phyloP scores from a whole-genome alignment of 768 basidiomycete species.

The Phanerochaete carnosa region DNA sequence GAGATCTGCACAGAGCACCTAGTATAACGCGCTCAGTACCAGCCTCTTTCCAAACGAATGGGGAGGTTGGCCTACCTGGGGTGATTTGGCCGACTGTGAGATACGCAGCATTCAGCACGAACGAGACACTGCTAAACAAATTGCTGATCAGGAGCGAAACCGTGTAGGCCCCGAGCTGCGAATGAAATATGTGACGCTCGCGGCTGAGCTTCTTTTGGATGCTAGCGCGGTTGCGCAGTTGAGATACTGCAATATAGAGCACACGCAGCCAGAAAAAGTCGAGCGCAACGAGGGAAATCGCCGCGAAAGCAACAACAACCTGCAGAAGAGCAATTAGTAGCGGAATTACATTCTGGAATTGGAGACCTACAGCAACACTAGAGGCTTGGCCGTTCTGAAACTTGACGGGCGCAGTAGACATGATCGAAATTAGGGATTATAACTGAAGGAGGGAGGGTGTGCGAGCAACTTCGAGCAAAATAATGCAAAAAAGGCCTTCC shows the following conservation, averaged over 20 bases:
- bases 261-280: slow-evolving; percentile 46
- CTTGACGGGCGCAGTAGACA: slow-evolving; percentile 23
- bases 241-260: slow-evolving; percentile 40
- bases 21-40: background rate
- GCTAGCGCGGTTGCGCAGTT: slow-evolving; percentile 17
- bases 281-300: slow-evolving; percentile 52
- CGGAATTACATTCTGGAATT: background rate
- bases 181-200: slow-evolving; percentile 62
- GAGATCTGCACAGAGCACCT: slow-evolving; percentile 52
- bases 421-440: slow-evolving; percentile 22
- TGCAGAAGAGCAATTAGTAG: slow-evolving; percentile 11
- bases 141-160: slow-evolving; percentile 60
- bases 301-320: slow-evolving; percentile 50
- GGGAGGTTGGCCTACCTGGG: slow-evolving; percentile 37
- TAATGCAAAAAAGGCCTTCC: slow-evolving; percentile 12
- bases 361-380: slow-evolving; percentile 21
- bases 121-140: slow-evolving; percentile 48
- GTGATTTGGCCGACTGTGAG: slow-evolving; percentile 39
- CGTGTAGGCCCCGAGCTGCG: slow-evolving; percentile 70
- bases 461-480: slow-evolving; percentile 1
- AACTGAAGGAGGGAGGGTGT: slow-evolving; percentile 12
- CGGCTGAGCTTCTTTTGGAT: slow-evolving; percentile 19
- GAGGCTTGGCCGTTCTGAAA: slow-evolving; percentile 18
- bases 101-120: slow-evolving; percentile 55
- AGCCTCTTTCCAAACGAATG: background rate